A percentile compares a stretch with the other conserved stretches of the same genome.
phyloP scores from a whole-genome alignment of 257 asterid genomes.

The Solanum pinnatisectum region DNA sequence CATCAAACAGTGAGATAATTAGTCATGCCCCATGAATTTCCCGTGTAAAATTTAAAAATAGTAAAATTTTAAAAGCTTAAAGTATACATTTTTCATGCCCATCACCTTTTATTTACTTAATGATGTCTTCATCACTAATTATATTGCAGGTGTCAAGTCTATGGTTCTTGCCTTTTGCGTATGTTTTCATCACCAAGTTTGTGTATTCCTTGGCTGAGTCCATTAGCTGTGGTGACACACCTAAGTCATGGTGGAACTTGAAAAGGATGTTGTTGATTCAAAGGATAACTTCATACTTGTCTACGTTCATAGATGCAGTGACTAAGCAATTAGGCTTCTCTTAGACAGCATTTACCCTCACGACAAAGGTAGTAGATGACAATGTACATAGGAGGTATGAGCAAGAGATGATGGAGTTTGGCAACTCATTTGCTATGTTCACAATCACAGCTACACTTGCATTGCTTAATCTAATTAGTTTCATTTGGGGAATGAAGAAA shows the following conservation, averaged over 20 bases:
- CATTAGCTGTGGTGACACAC: conserved; percentile 26
- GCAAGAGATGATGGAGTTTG: conserved; percentile 49
- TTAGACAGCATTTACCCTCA: conserved; percentile 29
- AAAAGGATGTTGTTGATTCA: conserved; percentile 47
- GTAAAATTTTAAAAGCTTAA: too few relatives aligned
- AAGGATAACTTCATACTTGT: conserved; percentile 37
- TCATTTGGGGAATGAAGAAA: too few relatives aligned
- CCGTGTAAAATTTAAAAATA: too few relatives aligned
- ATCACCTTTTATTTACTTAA: neutral
- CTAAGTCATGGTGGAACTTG: conserved; percentile 57
- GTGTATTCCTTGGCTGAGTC: conserved; percentile 29
- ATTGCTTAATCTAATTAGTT: conserved; percentile 5
- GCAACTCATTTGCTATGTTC: conserved; percentile 41
- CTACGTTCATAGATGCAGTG: conserved; percentile 42
- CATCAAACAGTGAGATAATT: too few relatives aligned
- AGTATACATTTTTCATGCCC: too few relatives aligned
- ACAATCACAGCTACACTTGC: conserved; percentile 39
- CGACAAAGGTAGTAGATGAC: conserved; percentile 50
- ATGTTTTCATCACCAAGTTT: conserved; percentile 19
- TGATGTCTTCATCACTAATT: neutral
- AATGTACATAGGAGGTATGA: conserved; percentile 36
- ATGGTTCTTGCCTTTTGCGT: conserved; percentile 53
- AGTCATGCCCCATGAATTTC: too few relatives aligned
- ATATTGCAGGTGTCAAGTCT: conserved; percentile 30
- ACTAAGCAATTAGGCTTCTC: conserved; percentile 38